Evolutionary conservation across 179 eudicot species (phyloP).

Genomic region (Dionaea muscipula): DNA sequence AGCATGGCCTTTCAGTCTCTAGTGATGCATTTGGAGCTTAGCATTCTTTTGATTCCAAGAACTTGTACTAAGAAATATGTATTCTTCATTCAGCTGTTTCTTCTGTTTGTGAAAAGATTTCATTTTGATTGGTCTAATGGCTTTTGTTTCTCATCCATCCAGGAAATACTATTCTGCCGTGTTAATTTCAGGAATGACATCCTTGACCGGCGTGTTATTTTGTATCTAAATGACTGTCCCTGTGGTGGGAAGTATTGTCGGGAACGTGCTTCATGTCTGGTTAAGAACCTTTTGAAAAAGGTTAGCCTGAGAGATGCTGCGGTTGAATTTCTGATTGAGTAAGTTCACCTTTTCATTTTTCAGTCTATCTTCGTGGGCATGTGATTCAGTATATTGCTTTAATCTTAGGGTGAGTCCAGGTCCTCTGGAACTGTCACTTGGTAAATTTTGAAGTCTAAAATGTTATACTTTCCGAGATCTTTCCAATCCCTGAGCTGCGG

Average conservation of each 20-base stretch:
- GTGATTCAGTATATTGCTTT: too few relatives aligned
- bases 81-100: too few relatives aligned
- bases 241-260: conserved; percentile 72
- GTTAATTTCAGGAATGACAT: conserved; percentile 62
- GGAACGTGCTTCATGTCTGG: conserved; percentile 66
- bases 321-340: conserved; percentile 72
- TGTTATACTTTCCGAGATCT: too few relatives aligned
- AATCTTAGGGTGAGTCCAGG: too few relatives aligned
- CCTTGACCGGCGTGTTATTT: conserved; percentile 60
- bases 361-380: too few relatives aligned
- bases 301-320: conserved; percentile 84
- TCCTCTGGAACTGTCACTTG: too few relatives aligned
- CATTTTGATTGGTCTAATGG: conserved; percentile 1
- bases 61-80: too few relatives aligned
- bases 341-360: conserved; percentile 16
- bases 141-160: conserved; percentile 16
- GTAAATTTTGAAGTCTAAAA: too few relatives aligned
- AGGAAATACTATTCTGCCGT: conserved; percentile 87
- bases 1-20: too few relatives aligned
- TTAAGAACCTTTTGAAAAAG: conserved; percentile 57
- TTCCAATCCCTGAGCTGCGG: too few relatives aligned
- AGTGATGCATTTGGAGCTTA: too few relatives aligned
- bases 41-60: too few relatives aligned
- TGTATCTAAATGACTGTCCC: conserved; percentile 64
- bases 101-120: neutral